These are phyloP conservation scores for Darksidea phi DNA, from an alignment of 495 filamentous ascomycete species.

Conservation along the genomic window DNA sequence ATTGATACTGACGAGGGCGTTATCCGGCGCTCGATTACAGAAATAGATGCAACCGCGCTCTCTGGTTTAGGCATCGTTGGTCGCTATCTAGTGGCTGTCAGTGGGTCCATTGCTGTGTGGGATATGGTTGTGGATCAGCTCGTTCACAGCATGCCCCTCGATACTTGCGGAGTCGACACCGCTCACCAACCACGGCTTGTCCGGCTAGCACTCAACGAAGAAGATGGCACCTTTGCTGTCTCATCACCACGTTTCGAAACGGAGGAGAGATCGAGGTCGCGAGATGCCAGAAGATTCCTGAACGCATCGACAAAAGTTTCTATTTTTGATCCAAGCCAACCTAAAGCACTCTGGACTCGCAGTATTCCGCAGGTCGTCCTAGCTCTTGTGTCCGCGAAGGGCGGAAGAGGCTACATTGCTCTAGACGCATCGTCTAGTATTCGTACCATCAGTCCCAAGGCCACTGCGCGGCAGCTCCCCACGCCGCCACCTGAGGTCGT, in stretches of 20 bases:
- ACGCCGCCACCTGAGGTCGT: constrained; percentile 45
- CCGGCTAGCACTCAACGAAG: constrained; percentile 59
- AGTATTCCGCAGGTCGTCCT: constrained; percentile 52
- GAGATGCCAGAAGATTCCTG: constrained; percentile 23
- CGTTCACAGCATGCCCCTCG: constrained; percentile 43
- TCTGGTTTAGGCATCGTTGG: constrained; percentile 58
- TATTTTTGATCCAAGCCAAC: constrained; percentile 54
- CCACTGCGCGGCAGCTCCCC: constrained; percentile 46
- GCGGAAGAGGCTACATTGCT: constrained; percentile 45
- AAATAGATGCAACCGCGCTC: constrained; percentile 55
- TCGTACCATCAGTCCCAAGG: constrained; percentile 43
- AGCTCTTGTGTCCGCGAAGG: constrained; percentile 52
- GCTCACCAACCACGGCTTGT: constrained; percentile 46
- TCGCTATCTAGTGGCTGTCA: constrained; percentile 61
- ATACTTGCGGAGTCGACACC: constrained; percentile 34
- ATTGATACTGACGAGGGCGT: constrained; percentile 59
- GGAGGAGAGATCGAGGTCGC: constrained; percentile 11
- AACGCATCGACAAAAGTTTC: constrained; percentile 47
- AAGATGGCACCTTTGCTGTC: constrained; percentile 38
- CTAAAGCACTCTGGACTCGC: constrained; percentile 51
- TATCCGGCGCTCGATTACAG: constrained; percentile 54
- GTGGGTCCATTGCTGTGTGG: constrained; percentile 54
- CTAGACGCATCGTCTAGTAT: constrained; percentile 59
- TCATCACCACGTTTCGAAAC: constrained; percentile 26
- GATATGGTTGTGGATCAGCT: constrained; percentile 33